Evolutionary conservation across 1,284 basidiomycete genomes (phyloP).

Genomic region (Meira miltonrushii): DNA sequence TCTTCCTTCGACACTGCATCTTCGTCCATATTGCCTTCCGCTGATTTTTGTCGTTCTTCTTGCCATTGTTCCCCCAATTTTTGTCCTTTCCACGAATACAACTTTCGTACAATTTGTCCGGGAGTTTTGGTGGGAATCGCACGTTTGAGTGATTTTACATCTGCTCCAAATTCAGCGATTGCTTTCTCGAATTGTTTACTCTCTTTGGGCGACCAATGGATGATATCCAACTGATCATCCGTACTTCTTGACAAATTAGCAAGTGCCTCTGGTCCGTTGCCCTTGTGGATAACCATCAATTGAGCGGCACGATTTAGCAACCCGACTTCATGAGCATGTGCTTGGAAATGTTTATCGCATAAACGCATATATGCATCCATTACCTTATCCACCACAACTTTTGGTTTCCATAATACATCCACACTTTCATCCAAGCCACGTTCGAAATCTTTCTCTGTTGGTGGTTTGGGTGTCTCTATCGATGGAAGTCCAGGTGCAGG

Average conservation of each 20-base stretch:
- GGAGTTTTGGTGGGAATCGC: constrained; percentile 67
- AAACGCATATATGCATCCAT: constrained; percentile 5
- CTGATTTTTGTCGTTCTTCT: constrained; percentile 1
- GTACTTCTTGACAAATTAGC: constrained; percentile 62
- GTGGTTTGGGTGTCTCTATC: not conserved
- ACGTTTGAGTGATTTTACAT: constrained; percentile 70
- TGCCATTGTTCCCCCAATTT: constrained; percentile 11
- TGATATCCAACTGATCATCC: constrained; percentile 58
- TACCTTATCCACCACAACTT: not conserved
- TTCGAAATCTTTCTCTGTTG: constrained; percentile 53
- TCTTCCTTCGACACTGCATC: constrained; percentile 5
- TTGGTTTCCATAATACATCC: constrained; percentile 52
- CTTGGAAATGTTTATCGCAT: constrained; percentile 5
- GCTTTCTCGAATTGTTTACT: constrained; percentile 69
- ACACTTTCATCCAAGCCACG: constrained; percentile 70
- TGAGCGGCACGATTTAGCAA: constrained; percentile 79
- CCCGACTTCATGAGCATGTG: constrained; percentile 62
- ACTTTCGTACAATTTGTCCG: constrained; percentile 74
- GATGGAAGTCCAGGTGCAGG: not conserved
- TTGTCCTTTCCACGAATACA: constrained; percentile 70
- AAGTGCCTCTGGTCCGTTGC: constrained; percentile 71
- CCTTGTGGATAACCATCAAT: constrained; percentile 65
- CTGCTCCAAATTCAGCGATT: constrained; percentile 66
- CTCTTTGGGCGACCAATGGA: constrained; percentile 65
- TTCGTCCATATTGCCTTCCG: too few relatives aligned